Base-by-base conservation (phyloP, 108 stramenopile species). In the Chaetoceros tenuissimus region DNA sequence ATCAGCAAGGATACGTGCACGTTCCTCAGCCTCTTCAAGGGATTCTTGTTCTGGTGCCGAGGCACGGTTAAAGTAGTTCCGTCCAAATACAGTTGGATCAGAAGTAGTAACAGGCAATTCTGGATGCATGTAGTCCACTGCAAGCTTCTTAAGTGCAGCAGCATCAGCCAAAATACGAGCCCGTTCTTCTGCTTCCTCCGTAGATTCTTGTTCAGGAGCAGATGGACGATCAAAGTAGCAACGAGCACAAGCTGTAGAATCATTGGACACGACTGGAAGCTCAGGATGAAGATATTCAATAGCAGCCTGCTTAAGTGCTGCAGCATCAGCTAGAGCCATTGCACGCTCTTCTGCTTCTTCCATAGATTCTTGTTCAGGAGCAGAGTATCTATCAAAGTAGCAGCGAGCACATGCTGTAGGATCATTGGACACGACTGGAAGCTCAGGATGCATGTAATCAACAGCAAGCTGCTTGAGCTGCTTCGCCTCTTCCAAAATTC, bases 301-400 rank as follows among this genome's bases (percentile, higher is more conserved):
- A n/a, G 85, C 80, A 21, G 54, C 28, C 63, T 66, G 59, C 73
- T 81, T 79, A 25, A 86, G 55, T 3, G 61, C 54, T 2, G 64
- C 59, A 21, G 55, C 55, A 18, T 87, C 85, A 19, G 54, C 69
- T 43, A 89, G 49, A 57, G 85, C 65, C 16, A 50, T 25, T 5
- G 69, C 77, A 19, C 77, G 74, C 55, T 85, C 78, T 23, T 87
- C 78, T 34, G 62, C 57, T 7, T 68, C 58, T 21, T 79, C 83
- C 8, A 49, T 57, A 18, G 66, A 63, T 17, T 67, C 60, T n/a
- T 66, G 60, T 23, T 74, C 77, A 28, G 75, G 69, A 51, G 85
- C 85, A 48, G 80, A 83, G 0, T 68, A 51, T 34, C 86, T 80
- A 51, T 24, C 57, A 64, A 82, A 85, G 68, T 82, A 85, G 75